phyloP scores from a whole-genome alignment of 2,329 filamentous ascomycete species.

The Dactylellina drechsleri region DNA sequence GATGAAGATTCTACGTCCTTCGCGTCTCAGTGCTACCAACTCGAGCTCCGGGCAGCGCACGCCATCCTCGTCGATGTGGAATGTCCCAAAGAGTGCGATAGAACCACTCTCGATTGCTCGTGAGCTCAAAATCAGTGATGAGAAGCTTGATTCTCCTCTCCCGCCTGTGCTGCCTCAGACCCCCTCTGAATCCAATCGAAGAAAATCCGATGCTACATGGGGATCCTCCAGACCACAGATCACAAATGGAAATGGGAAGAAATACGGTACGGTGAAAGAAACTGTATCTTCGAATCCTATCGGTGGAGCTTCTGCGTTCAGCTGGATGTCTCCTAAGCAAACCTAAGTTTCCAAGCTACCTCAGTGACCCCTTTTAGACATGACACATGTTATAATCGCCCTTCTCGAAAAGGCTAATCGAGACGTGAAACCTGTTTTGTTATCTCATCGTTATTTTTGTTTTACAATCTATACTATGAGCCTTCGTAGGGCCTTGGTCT shows the following conservation, averaged over 20 bases:
- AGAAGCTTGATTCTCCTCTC: constrained; percentile 43
- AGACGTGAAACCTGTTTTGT: background rate
- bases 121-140: constrained; percentile 34
- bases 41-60: constrained; percentile 42
- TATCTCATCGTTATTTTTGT: constrained; percentile 9
- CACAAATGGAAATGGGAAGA: constrained; percentile 46
- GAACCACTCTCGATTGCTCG: constrained; percentile 49
- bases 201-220: constrained; percentile 52
- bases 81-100: constrained; percentile 53
- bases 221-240: constrained; percentile 33
- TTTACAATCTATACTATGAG: background rate
- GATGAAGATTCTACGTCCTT: constrained; percentile 52
- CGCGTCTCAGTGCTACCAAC: constrained; percentile 37
- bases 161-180: constrained; percentile 35
- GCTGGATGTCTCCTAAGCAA: constrained; percentile 76
- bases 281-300: constrained; percentile 74
- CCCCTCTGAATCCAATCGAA: constrained; percentile 50
- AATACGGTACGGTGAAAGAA: constrained; percentile 51
- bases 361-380: constrained; percentile 1
- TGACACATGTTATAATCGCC: background rate
- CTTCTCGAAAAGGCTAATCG: constrained; percentile 20
- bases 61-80: constrained; percentile 51
- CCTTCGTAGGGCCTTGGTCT: too few relatives aligned
- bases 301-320: constrained; percentile 88
- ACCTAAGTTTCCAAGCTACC: constrained; percentile 7